Percentiles rank a stretch among this genome's conserved stretches.
These are phyloP conservation scores for Talaromyces rugulosus DNA, from an alignment of 2,329 filamentous ascomycete species.

Conservation along the genomic window DNA sequence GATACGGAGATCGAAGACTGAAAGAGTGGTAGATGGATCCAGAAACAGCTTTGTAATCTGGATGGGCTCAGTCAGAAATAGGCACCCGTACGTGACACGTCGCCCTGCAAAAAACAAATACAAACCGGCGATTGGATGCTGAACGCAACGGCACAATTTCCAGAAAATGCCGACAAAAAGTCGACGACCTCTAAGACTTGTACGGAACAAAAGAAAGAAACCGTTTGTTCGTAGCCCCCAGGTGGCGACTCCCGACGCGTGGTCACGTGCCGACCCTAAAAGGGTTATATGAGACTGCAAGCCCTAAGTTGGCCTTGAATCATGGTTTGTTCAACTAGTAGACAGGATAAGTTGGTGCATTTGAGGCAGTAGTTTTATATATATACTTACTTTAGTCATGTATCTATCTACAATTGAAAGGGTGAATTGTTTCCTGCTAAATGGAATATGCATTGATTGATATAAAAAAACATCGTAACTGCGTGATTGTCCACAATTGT, in stretches of 20 bases:
- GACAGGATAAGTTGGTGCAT: background rate
- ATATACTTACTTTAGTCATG: background rate
- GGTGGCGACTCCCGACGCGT: conserved; percentile 1
- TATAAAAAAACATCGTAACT: background rate
- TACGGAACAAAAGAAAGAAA: background rate
- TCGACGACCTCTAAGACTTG: background rate
- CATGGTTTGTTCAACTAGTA: background rate
- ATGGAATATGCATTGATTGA: background rate
- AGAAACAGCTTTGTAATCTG: conserved; percentile 15
- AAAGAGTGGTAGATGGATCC: conserved; percentile 7
- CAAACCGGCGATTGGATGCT: background rate
- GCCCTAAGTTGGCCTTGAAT: background rate
- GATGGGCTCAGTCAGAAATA: background rate
- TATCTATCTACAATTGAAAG: background rate
- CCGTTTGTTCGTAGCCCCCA: background rate
- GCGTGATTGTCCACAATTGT: background rate
- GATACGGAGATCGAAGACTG: background rate
- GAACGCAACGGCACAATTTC: background rate
- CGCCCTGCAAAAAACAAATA: background rate
- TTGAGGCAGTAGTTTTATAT: background rate
- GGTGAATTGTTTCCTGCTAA: background rate
- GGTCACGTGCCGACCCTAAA: conserved; percentile 1
- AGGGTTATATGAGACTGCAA: background rate
- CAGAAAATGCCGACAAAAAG: background rate
- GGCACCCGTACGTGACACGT: conserved; percentile 1